A percentile compares a stretch with the other conserved stretches of the same genome.
Evolutionary conservation across 768 basidiomycete genomes (phyloP).

Genomic region (Psilocybe azurescens): DNA sequence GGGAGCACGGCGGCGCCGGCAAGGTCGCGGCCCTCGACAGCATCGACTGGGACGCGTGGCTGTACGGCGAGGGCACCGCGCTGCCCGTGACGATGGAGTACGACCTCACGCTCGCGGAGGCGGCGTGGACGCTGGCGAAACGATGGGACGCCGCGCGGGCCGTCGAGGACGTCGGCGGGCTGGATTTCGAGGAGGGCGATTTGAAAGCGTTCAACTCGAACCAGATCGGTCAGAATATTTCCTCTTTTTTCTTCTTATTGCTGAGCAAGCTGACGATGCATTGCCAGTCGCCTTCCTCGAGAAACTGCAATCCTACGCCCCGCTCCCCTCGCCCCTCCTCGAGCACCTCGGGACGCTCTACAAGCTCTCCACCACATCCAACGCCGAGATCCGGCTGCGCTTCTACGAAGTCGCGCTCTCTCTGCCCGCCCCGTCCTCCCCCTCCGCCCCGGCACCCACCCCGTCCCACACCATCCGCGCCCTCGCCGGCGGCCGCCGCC

Average conservation of each 20-base stretch:
- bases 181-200: slow-evolving; percentile 68
- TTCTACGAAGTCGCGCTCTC: slow-evolving; percentile 77
- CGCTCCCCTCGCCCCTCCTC: slow-evolving; percentile 68
- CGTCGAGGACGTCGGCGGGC: slow-evolving; percentile 42
- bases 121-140: slow-evolving; percentile 73
- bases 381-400: slow-evolving; percentile 78
- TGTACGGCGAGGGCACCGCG: slow-evolving; percentile 77
- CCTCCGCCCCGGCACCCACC: too few relatives aligned
- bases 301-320: slow-evolving; percentile 63
- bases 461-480: slow-evolving; percentile 47
- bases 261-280: background rate
- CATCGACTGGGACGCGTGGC: slow-evolving; percentile 86
- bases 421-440: slow-evolving; percentile 34
- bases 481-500: slow-evolving; percentile 59
- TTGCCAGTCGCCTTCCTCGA: slow-evolving; percentile 82
- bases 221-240: slow-evolving; percentile 64
- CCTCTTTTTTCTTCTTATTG: background rate
- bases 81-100: slow-evolving; percentile 81
- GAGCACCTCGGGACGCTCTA: slow-evolving; percentile 64
- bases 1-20: slow-evolving; percentile 58
- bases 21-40: slow-evolving; percentile 69
- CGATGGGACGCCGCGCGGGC: slow-evolving; percentile 73
- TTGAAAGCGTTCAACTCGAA: slow-evolving; percentile 82
- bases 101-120: slow-evolving; percentile 70
- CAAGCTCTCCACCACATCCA: slow-evolving; percentile 53